Evolutionary conservation across 2,329 filamentous ascomycete species (phyloP).

Genomic region (Chrysoporthe austroafricana): DNA sequence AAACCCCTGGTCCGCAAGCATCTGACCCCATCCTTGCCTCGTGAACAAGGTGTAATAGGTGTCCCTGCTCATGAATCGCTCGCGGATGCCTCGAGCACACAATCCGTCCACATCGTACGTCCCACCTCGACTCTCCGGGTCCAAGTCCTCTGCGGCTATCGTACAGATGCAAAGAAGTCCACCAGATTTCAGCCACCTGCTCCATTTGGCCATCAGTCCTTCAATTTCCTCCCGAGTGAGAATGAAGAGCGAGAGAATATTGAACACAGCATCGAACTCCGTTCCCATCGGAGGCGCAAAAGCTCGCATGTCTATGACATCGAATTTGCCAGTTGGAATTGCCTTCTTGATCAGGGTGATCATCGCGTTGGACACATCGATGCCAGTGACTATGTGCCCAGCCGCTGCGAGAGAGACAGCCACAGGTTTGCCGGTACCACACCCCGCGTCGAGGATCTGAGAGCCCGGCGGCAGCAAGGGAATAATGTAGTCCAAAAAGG

Average conservation of each 20-base stretch:
- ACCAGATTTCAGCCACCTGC: slow-evolving; percentile 27
- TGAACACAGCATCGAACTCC: slow-evolving; percentile 34
- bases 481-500: slow-evolving; percentile 12
- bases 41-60: slow-evolving; percentile 14
- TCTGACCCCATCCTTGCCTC: slow-evolving; percentile 6
- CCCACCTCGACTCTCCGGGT: slow-evolving; percentile 12
- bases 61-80: slow-evolving; percentile 14
- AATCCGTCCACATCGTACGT: slow-evolving; percentile 10
- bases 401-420: slow-evolving; percentile 34
- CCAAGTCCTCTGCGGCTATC: slow-evolving; percentile 15
- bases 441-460: slow-evolving; percentile 36
- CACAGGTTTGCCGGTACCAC: slow-evolving; percentile 36
- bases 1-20: slow-evolving; percentile 7
- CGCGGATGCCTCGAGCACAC: slow-evolving; percentile 13
- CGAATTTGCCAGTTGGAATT: slow-evolving; percentile 34
- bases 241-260: slow-evolving; percentile 36
- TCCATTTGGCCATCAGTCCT: slow-evolving; percentile 26
- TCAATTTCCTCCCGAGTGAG: slow-evolving; percentile 36
- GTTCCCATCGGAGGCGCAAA: slow-evolving; percentile 25
- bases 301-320: slow-evolving; percentile 33
- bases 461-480: slow-evolving; percentile 10
- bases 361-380: slow-evolving; percentile 37
- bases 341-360: slow-evolving; percentile 32
- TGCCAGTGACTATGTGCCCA: slow-evolving; percentile 37
- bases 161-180: slow-evolving; percentile 30